phyloP scores from a whole-genome alignment of 352 stramenopile genomes.

The Phytophthora kernoviae region DNA sequence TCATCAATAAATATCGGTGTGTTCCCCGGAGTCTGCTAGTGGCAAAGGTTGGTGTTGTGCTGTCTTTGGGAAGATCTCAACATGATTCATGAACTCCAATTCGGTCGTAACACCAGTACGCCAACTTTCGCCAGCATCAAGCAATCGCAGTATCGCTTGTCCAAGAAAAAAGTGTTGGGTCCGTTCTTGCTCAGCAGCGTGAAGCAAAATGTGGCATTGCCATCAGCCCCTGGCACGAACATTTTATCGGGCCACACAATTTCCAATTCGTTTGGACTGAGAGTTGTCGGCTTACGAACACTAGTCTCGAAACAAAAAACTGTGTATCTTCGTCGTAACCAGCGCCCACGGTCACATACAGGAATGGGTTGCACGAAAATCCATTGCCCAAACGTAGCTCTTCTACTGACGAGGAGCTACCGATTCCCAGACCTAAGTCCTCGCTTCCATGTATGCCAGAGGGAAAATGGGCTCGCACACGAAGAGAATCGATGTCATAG shows the following conservation, averaged over 20 bases:
- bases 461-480: slow-evolving; percentile 22
- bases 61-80: slow-evolving; percentile 67
- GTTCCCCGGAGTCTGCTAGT: slow-evolving; percentile 35
- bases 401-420: slow-evolving; percentile 21
- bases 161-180: slow-evolving; percentile 80
- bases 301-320: slow-evolving; percentile 74
- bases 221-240: slow-evolving; percentile 69
- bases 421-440: slow-evolving; percentile 13
- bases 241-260: slow-evolving; percentile 62
- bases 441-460: slow-evolving; percentile 4
- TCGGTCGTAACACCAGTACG: slow-evolving; percentile 43
- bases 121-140: slow-evolving; percentile 53
- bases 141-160: slow-evolving; percentile 56
- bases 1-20: slow-evolving; percentile 16
- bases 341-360: slow-evolving; percentile 74
- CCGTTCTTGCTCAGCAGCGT: slow-evolving; percentile 79
- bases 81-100: slow-evolving; percentile 42
- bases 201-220: slow-evolving; percentile 72
- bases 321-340: slow-evolving; percentile 68
- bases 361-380: slow-evolving; percentile 75
- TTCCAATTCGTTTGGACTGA: slow-evolving; percentile 28
- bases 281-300: slow-evolving; percentile 36
- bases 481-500: slow-evolving; percentile 52
- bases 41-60: slow-evolving; percentile 56
- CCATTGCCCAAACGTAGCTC: slow-evolving; percentile 69